Conservation (phyloP, 2,329 filamentous ascomycete species). For the Aureobasidium lini region DNA sequence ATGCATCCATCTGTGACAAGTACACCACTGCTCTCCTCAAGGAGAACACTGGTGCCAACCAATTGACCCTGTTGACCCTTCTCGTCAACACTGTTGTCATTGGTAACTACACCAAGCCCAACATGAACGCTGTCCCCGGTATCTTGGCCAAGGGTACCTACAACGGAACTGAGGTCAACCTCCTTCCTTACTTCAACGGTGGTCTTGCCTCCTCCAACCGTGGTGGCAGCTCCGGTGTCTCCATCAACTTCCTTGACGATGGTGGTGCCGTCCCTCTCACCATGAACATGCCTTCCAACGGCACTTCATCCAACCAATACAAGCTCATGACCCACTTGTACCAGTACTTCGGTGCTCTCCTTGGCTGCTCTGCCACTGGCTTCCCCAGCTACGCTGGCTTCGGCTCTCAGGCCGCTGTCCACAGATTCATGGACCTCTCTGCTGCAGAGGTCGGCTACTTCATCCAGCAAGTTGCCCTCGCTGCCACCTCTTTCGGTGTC, state of each 20-base stretch:
- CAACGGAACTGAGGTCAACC: conserved; percentile 47
- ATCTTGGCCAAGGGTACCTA: conserved; percentile 47
- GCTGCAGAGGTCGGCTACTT: conserved; percentile 50
- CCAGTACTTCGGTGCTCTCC: conserved; percentile 52
- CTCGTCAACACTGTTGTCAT: conserved; percentile 58
- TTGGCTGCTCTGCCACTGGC: conserved; percentile 47
- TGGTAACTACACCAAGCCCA: conserved; percentile 41
- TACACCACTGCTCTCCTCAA: conserved; percentile 54
- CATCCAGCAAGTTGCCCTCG: conserved; percentile 50
- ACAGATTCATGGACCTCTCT: conserved; percentile 52
- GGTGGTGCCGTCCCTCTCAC: conserved; percentile 49
- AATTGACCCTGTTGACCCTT: conserved; percentile 48
- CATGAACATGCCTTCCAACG: conserved; percentile 49
- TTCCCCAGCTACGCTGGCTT: conserved; percentile 44
- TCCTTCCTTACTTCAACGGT: conserved; percentile 55
- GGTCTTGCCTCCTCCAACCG: conserved; percentile 47
- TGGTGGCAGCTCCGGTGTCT: conserved; percentile 37
- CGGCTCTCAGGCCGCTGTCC: conserved; percentile 45
- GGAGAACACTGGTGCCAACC: conserved; percentile 53
- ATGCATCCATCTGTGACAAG: conserved; percentile 54
- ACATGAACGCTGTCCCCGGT: conserved; percentile 47
- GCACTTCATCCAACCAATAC: conserved; percentile 47
- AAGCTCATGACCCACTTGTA: conserved; percentile 54
- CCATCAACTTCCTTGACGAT: conserved; percentile 55
- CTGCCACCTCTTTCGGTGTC: conserved; percentile 53